Percentiles rank a stretch among this genome's conserved stretches.
Evolutionary conservation across 108 stramenopile genomes (phyloP).

Genomic region (Pseudonitzschia multistriata): DNA sequence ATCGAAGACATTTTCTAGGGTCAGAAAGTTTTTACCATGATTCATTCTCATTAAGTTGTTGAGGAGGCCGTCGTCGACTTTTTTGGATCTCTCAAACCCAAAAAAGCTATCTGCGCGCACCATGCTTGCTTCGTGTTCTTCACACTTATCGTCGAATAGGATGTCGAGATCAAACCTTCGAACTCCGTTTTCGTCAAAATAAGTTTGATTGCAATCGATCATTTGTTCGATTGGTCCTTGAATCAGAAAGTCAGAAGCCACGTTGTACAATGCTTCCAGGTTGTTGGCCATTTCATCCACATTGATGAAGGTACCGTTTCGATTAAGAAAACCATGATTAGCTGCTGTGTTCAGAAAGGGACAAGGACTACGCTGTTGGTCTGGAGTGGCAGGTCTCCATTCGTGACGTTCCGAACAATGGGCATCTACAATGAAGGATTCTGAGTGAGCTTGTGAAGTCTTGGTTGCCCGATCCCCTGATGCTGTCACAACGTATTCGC

Average conservation of each 20-base stretch:
- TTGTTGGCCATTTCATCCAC: not conserved
- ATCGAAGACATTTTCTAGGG: not conserved
- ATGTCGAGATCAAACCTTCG: constrained; percentile 10
- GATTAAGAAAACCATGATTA: constrained; percentile 27
- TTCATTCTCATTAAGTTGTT: constrained; percentile 5
- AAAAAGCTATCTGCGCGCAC: constrained; percentile 18
- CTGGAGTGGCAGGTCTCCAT: not conserved
- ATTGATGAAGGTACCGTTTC: constrained; percentile 10
- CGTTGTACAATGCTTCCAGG: not conserved
- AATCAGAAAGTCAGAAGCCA: not conserved
- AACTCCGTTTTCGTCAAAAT: constrained; percentile 5
- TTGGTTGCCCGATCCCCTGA: constrained; percentile 1
- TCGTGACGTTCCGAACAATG: not conserved
- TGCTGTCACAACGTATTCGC: constrained; percentile 7
- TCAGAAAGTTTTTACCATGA: not conserved
- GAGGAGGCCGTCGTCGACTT: not conserved
- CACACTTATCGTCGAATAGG: constrained; percentile 2
- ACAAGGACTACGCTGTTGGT: constrained; percentile 19
- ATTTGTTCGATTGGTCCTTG: constrained; percentile 4
- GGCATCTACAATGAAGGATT: constrained; percentile 14
- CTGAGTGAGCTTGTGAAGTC: not conserved
- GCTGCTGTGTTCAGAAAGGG: constrained; percentile 20
- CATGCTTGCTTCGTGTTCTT: constrained; percentile 20
- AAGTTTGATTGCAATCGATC: constrained; percentile 12
- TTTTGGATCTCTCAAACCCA: constrained; percentile 3